Percentiles rank a stretch among this genome's conserved stretches.
phyloP scores from a whole-genome alignment of 1,284 basidiomycete genomes.

The Boletellus deceptivus region DNA sequence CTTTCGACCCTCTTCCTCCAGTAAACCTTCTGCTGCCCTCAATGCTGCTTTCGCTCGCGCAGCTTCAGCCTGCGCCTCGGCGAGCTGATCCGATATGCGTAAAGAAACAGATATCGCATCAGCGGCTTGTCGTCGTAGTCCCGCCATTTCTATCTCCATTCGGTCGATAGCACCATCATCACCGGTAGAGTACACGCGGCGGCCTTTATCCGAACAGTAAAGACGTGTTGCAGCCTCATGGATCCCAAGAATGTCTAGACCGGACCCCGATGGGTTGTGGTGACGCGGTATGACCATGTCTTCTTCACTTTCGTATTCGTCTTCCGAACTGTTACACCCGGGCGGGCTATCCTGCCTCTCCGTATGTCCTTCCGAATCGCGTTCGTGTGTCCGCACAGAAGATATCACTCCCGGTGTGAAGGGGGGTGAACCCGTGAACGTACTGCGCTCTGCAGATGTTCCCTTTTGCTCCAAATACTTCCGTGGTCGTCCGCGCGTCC shows the following conservation, averaged over 20 bases:
- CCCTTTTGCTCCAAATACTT: slow-evolving; percentile 30
- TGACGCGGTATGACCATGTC: slow-evolving; percentile 49
- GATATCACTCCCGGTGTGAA: slow-evolving; percentile 10
- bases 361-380: slow-evolving; percentile 26
- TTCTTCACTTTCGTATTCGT: slow-evolving; percentile 63
- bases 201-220: slow-evolving; percentile 23
- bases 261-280: slow-evolving; percentile 37
- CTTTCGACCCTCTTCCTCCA: slow-evolving; percentile 58
- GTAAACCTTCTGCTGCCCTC: slow-evolving; percentile 49
- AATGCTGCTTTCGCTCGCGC: slow-evolving; percentile 51
- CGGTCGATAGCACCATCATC: slow-evolving; percentile 49
- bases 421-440: slow-evolving; percentile 10
- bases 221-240: slow-evolving; percentile 29
- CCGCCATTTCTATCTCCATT: slow-evolving; percentile 60
- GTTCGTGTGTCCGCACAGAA: slow-evolving; percentile 15
- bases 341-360: slow-evolving; percentile 36
- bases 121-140: slow-evolving; percentile 58
- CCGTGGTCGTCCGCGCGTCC: slow-evolving; percentile 49
- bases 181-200: slow-evolving; percentile 22
- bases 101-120: slow-evolving; percentile 62
- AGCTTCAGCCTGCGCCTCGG: slow-evolving; percentile 58
- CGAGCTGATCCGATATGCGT: slow-evolving; percentile 62
- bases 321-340: slow-evolving; percentile 38
- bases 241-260: slow-evolving; percentile 33
- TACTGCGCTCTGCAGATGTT: slow-evolving; percentile 3